Conservation (phyloP, 2,329 filamentous ascomycete species). For the Epichloe festucae region DNA sequence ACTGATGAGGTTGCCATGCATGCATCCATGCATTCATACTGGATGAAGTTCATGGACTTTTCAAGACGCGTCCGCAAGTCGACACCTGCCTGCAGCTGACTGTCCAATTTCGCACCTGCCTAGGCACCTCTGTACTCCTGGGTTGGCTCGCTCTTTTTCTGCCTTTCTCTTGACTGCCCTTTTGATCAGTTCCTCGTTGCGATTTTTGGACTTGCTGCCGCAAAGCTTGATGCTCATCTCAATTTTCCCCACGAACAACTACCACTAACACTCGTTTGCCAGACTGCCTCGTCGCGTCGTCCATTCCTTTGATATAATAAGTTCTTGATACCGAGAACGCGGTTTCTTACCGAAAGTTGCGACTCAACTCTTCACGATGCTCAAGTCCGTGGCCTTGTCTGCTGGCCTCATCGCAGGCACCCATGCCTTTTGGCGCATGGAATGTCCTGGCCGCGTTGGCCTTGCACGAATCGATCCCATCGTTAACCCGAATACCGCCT, state of each 20-base stretch:
- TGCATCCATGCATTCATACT: too few species aligned
- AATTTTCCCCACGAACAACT: not conserved
- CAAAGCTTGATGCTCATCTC: not conserved
- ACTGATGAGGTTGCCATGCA: too few species aligned
- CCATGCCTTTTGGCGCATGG: constrained; percentile 73
- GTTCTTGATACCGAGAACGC: not conserved
- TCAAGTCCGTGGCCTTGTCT: constrained; percentile 21
- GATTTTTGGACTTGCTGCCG: not conserved
- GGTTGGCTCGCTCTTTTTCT: not conserved
- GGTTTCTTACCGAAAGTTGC: not conserved
- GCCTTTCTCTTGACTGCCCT: not conserved
- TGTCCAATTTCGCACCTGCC: not conserved
- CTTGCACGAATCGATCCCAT: constrained; percentile 68
- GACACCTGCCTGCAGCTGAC: not conserved
- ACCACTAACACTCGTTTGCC: constrained; percentile 10
- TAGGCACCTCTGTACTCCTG: not conserved
- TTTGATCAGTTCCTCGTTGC: not conserved
- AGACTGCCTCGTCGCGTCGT: constrained; percentile 25
- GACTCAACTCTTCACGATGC: constrained; percentile 15
- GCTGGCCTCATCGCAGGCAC: constrained; percentile 26
- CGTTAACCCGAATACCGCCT: constrained; percentile 44
- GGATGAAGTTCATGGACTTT: too few species aligned
- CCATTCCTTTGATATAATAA: constrained; percentile 16
- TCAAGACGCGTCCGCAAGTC: not conserved
- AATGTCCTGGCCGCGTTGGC: constrained; percentile 59